phyloP scores from a whole-genome alignment of 2,329 filamentous ascomycete genomes.

The Penicillium sp. region DNA sequence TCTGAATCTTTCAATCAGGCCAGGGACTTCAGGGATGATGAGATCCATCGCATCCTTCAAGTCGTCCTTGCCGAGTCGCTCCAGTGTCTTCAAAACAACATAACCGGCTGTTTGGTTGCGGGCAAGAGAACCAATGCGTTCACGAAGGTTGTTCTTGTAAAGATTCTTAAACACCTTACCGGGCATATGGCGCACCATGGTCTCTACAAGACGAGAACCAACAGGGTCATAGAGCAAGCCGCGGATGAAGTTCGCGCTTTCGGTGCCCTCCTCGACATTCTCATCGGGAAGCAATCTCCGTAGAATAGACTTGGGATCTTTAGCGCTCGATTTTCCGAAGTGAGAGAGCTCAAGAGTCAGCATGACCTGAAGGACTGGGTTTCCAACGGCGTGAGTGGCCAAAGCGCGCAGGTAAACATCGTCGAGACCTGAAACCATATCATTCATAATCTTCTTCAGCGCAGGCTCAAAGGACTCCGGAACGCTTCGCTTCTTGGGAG shows the following conservation, averaged over 20 bases:
- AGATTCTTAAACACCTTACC: slow-evolving; percentile 89
- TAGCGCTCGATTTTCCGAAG: slow-evolving; percentile 66
- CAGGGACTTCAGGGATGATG: slow-evolving; percentile 70
- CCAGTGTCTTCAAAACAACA: slow-evolving; percentile 77
- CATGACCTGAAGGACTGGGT: slow-evolving; percentile 87
- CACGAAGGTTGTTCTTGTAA: slow-evolving; percentile 76
- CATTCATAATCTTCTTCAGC: slow-evolving; percentile 76
- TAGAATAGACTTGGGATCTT: slow-evolving; percentile 68
- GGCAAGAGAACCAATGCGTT: slow-evolving; percentile 75
- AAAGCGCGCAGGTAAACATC: slow-evolving; percentile 78
- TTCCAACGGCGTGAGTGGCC: slow-evolving; percentile 85
- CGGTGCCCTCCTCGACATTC: slow-evolving; percentile 69
- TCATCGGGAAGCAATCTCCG: slow-evolving; percentile 78
- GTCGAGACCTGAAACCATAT: slow-evolving; percentile 73
- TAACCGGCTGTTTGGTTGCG: slow-evolving; percentile 91
- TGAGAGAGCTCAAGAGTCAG: slow-evolving; percentile 80
- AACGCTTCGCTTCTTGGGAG: slow-evolving; percentile 57
- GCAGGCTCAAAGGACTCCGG: slow-evolving; percentile 77
- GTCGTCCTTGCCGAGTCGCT: slow-evolving; percentile 83
- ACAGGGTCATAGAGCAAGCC: slow-evolving; percentile 86
- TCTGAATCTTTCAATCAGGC: slow-evolving; percentile 71
- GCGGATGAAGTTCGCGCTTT: slow-evolving; percentile 78
- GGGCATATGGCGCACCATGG: slow-evolving; percentile 75
- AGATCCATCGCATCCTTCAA: slow-evolving; percentile 70
- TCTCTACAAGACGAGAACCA: slow-evolving; percentile 86